Conservation (phyloP, 73 alveolate species). For the Effrenium voratum region DNA sequence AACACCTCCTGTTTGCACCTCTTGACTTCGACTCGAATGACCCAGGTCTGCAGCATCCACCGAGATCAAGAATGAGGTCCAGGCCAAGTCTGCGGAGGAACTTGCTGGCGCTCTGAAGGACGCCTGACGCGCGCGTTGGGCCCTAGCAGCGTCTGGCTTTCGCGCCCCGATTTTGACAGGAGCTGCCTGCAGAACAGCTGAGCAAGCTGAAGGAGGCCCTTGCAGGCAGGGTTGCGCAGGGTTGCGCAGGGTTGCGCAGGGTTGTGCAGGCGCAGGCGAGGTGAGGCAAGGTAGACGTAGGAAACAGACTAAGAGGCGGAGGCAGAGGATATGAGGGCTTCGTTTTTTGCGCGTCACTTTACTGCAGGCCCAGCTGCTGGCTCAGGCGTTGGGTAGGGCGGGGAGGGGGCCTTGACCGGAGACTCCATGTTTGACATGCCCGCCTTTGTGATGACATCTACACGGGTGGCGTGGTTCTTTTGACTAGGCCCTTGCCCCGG, state of each 20-base stretch:
- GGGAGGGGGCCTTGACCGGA: background rate
- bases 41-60: conserved; percentile 9
- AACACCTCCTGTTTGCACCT: too few species aligned
- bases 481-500: conserved; percentile 36
- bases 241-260: background rate
- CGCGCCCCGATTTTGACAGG: background rate
- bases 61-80: conserved; percentile 7
- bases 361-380: too few species aligned
- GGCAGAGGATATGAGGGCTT: too few species aligned
- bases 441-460: background rate
- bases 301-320: too few species aligned
- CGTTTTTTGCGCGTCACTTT: too few species aligned
- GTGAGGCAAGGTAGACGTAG: too few species aligned
- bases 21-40: background rate
- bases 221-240: background rate
- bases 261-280: background rate
- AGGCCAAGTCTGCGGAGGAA: conserved; percentile 2
- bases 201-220: background rate
- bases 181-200: background rate
- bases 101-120: background rate
- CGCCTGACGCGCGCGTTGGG: background rate
- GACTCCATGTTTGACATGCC: background rate
- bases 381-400: background rate
- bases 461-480: background rate
- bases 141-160: background rate